phyloP scores from a whole-genome alignment of 345 rosid species.

The Euphorbia lathyris region DNA sequence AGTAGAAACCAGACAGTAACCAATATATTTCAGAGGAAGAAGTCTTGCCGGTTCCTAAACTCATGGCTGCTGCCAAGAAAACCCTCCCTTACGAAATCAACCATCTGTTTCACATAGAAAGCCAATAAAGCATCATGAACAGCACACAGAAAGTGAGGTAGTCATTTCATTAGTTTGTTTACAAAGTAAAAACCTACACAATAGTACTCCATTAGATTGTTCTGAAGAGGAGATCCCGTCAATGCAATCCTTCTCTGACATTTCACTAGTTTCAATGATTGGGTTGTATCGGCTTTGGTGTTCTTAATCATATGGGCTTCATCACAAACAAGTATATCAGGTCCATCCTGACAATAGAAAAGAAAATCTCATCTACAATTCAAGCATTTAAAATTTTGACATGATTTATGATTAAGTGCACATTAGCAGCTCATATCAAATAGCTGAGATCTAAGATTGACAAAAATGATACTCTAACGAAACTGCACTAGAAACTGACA shows the following conservation, averaged over 20 bases:
- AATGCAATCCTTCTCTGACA: conserved; percentile 99
- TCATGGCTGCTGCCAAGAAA: conserved; percentile 99
- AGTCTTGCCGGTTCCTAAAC: conserved; percentile 88
- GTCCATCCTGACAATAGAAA: conserved; percentile 72
- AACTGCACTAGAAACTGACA: neutral
- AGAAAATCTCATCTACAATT: conserved; percentile 13
- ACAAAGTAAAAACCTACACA: conserved; percentile 58
- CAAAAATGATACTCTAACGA: neutral
- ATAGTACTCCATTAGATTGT: conserved; percentile 98
- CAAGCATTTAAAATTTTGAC: neutral
- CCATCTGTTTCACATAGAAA: conserved; percentile 70
- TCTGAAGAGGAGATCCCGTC: conserved; percentile 99
- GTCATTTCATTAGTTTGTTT: conserved; percentile 5
- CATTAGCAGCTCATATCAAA: neutral
- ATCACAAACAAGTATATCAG: conserved; percentile 99
- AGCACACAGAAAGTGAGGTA: neutral
- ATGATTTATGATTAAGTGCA: conserved; percentile 7
- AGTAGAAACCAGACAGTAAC: conserved; percentile 10
- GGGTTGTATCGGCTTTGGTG: conserved; percentile 96
- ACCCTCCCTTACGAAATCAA: conserved; percentile 99
- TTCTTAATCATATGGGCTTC: conserved; percentile 98
- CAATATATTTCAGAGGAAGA: conserved; percentile 19
- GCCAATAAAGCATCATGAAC: conserved; percentile 12
- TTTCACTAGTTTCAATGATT: conserved; percentile 88
- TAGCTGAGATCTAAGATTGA: neutral